Evolutionary conservation across 2,329 filamentous ascomycete genomes (phyloP), one percentile per base, ranked within the genome.

Genomic region (Leptographium galeiforme): DNA sequence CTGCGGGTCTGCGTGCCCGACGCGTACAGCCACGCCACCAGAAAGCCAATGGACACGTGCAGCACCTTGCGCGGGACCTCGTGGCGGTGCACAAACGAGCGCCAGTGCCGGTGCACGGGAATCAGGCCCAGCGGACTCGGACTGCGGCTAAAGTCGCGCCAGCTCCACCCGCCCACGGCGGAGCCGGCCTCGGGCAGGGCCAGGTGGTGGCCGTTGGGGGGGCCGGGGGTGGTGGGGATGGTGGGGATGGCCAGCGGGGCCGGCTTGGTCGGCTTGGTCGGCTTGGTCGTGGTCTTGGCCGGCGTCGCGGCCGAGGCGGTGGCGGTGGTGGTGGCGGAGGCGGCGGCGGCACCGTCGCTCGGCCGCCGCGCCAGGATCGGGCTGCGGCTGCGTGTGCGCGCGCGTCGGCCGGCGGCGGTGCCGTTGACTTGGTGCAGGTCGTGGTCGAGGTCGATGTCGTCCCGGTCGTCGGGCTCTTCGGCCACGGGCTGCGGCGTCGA

Each of bases 41-140:
- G 76, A 71, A 97, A 97, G 53, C 93, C 93, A 64, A 98, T 98
- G 48, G 90, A 96, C 54, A 97, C 88, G 67, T 98, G 93, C 40
- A 98, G 76, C 43, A 83, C 73, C 69, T 98, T 98, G 62, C 93
- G 85, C 11, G 93, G 93, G 52, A 98, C 90, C 70, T 98, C 93
- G 69, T 98, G 91, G 63, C 89, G 89, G 76, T 98, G 93, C 58
- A 95, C 87, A 64, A 98, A 89, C 33, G 79, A 85, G 61, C 89
- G 81, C 79, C 93, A 98, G 65, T 93, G 85, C 56, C 87, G 78
- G 68, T 98, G 93, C 62, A 98, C 91, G 2, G 93, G 93, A 57
- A 98, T 98, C 49, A 97, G 76, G 10, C 93, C 93, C 6, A 97
- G 77, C 11, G 93, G 93, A 62, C 88, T 95, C 3, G 93, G 93